phyloP scores from a whole-genome alignment of 2,329 filamentous ascomycete genomes.

The Pseudopithomyces maydicus region DNA sequence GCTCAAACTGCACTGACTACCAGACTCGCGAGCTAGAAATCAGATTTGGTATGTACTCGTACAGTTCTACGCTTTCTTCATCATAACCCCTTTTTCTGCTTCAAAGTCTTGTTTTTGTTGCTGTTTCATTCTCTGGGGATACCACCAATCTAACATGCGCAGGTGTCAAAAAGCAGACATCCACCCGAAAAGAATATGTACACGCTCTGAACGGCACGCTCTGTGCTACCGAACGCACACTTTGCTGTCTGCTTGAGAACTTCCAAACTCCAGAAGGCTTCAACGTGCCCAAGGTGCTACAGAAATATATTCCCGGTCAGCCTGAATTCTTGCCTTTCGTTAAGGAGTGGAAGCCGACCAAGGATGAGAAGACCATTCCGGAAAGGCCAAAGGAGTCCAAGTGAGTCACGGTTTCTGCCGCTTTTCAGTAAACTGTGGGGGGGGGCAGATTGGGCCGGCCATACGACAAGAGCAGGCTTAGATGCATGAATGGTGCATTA shows the following conservation, averaged over 20 bases:
- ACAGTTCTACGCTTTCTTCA: not conserved
- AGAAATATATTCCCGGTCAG: conserved; percentile 79
- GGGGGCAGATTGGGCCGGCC: too few relatives aligned
- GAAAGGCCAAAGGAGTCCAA: conserved; percentile 25
- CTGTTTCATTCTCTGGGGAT: not conserved
- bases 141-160: not conserved
- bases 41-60: conserved; percentile 62
- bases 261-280: conserved; percentile 84
- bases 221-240: conserved; percentile 86
- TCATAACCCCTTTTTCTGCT: not conserved
- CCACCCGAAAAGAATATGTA: conserved; percentile 85
- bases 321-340: conserved; percentile 88
- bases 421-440: too few relatives aligned
- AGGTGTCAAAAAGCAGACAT: conserved; percentile 78
- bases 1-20: conserved; percentile 98
- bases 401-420: not conserved
- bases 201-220: conserved; percentile 87
- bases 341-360: conserved; percentile 64
- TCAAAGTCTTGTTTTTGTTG: not conserved
- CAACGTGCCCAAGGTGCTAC: conserved; percentile 42
- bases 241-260: conserved; percentile 96
- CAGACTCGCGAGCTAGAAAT: conserved; percentile 94
- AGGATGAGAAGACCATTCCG: conserved; percentile 32
- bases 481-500: too few relatives aligned
- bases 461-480: too few relatives aligned